Base-by-base conservation (phyloP, 1,139 yeast genomes). In the Chernovozyma aurita region DNA sequence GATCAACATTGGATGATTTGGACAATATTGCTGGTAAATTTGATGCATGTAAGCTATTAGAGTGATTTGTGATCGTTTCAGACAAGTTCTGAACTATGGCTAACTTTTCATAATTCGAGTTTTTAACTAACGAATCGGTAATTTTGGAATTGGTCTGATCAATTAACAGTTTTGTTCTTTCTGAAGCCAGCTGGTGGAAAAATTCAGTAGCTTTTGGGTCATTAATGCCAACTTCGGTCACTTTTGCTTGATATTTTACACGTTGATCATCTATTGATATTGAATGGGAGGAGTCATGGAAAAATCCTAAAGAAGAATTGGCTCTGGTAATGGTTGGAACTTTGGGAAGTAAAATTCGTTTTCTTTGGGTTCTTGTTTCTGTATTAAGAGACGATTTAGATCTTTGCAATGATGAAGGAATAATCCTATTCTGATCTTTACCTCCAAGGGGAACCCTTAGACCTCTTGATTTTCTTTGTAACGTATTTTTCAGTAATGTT, bases 371-470 rank as follows among this genome's bases (percentile, higher is more conserved):
- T 9, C 35, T 34, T 13, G 28, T 31, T 22, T 36, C 29, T 31
- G 21, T 14, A 18, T 39, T 49, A 22, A 63, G 40, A 15, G 57
- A 48, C 11, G 70, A 53, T 34, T 62, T 59, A 3, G 73, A 65
- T 39, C 71, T 52, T 34, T 53, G 59, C 41, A 67, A 53, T 3
- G 51, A 35, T 6, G 28, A 26, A 2, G 65, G 61, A n/a, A 53
- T 39, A 11, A 33, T 27, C 21, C 47, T 46, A 47, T 73, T 73
- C 37, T 58, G 65, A 47, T 69, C 72, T 45, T 73, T 73, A 2
- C 77, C 77, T 3, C 76, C 76, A 39, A 73, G 59, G 0, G 79
- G 78, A 1, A 72, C 58, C 44, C 78, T 53, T 14, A 28, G 15
- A 5, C 30, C 30, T 7, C 7, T 28, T 13, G 28, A 8, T 16